Conservation (phyloP, 495 filamentous ascomycete genomes). For the Xylaria castorea region DNA sequence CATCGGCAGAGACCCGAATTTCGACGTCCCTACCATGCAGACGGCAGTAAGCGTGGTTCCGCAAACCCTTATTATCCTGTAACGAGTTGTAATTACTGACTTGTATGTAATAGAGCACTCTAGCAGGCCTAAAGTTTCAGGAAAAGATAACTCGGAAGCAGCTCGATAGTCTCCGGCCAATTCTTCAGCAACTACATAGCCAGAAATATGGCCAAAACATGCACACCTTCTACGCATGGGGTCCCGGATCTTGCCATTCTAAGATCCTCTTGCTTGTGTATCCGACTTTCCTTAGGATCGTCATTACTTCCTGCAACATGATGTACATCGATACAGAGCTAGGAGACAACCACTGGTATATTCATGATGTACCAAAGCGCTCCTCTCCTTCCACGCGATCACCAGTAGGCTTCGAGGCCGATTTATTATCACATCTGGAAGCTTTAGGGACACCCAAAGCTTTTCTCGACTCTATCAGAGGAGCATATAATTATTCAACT, state of each 20-base stretch:
- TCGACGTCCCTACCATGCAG: constrained; percentile 12
- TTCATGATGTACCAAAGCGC: constrained; percentile 33
- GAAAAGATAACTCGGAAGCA: constrained; percentile 30
- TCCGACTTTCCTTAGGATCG: constrained; percentile 29
- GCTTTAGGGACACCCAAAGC: constrained; percentile 26
- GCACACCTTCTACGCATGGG: constrained; percentile 33
- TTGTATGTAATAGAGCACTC: constrained; percentile 13
- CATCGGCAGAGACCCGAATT: constrained; percentile 32
- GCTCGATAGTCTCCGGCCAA: constrained; percentile 23
- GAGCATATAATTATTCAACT: constrained; percentile 28
- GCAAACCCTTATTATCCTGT: neutral
- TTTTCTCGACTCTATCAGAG: constrained; percentile 30
- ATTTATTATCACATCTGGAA: constrained; percentile 32
- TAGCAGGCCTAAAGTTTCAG: constrained; percentile 23
- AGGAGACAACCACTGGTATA: constrained; percentile 37
- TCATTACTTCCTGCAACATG: constrained; percentile 38
- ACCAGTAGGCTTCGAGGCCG: constrained; percentile 26
- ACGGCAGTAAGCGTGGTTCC: neutral
- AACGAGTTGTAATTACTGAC: neutral
- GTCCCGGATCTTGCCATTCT: constrained; percentile 30
- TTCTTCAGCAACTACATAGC: constrained; percentile 23
- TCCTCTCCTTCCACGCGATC: neutral
- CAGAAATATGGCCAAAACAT: constrained; percentile 30
- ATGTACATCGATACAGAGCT: constrained; percentile 32
- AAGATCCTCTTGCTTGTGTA: constrained; percentile 35